Evolutionary conservation across 129 eudicot genomes (phyloP), one percentile per base, ranked within the genome.

Genomic region (Silybum marianum): DNA sequence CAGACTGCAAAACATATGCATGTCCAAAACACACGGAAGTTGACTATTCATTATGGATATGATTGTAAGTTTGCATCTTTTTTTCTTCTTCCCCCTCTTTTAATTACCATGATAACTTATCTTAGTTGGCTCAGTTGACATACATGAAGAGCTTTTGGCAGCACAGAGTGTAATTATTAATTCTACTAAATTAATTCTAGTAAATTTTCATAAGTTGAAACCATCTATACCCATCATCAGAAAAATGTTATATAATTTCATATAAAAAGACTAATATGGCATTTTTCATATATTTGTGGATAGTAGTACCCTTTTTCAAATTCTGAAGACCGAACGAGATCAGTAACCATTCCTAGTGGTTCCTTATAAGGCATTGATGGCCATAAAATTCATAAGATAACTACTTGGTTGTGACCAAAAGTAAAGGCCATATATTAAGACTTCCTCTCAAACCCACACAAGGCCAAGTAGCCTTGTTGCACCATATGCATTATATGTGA

Each of bases 71-170:
- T 44, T 44, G 48, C 18, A 12, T 12, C 2, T 66, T 44, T 63
- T 21, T 9, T 26, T 65, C 36, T 70, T 60, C 14, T 4, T 40
- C 13, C 0, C 7, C n/a, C 1, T 7, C 25, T 46, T 58, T n/a
- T n/a, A n/a, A n/a, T 30, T 66, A 74, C 60, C 75, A 67, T 67
- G 58, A 34, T 82, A 36, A 72, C 3, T 39, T 85, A 40, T 46
- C 36, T 24, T 77, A 87, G 89, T 85, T 83, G 86, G 90, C 80
- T 80, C 90, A 74, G 95, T 87, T 85, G 89, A 88, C 84, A 91
- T 91, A 54, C 89, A 87, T 42, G 88, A 83, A 85, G 97, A 90
- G 86, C 93, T 92, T 62, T 46, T 88, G 68, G 93, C 97, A 80
- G 97, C 95, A 24, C 90, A 88, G 48, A 88, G 84, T 68, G 90